Evolutionary conservation across 352 stramenopile genomes (phyloP).

Genomic region (Paralagenidium karlingii): DNA sequence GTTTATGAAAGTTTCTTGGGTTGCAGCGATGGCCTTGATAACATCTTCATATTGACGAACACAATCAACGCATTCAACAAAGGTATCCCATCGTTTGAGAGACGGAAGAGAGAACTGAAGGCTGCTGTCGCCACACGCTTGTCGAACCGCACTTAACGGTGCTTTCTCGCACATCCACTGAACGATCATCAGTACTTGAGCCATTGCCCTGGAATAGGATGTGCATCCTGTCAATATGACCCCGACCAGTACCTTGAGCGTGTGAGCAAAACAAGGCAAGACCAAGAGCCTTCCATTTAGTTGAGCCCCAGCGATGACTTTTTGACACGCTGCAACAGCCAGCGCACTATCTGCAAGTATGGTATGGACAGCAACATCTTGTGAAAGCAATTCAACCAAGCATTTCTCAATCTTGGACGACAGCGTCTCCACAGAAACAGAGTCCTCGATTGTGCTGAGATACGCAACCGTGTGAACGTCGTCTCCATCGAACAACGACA

Average conservation of each 20-base stretch:
- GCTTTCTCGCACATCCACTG: slow-evolving; percentile 42
- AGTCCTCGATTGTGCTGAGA: no score
- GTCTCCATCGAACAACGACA: no score
- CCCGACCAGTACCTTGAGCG: slow-evolving; percentile 36
- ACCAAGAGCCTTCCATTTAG: no score
- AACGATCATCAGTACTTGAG: slow-evolving; percentile 54
- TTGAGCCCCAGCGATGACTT: no score
- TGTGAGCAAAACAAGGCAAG: slow-evolving; percentile 40
- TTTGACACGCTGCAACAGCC: no score
- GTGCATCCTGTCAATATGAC: slow-evolving; percentile 41
- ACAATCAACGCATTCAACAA: slow-evolving; percentile 69
- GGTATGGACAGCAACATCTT: no score
- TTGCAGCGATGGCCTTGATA: slow-evolving; percentile 70
- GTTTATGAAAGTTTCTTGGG: slow-evolving; percentile 24
- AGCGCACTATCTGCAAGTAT: no score
- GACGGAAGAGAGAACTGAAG: slow-evolving; percentile 30
- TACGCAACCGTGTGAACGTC: no score
- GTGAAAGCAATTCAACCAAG: no score
- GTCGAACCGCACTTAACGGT: slow-evolving; percentile 38
- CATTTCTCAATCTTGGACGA: no score
- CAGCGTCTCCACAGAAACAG: no score
- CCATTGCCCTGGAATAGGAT: slow-evolving; percentile 34
- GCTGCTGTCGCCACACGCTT: slow-evolving; percentile 53
- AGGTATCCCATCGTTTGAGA: slow-evolving; percentile 49
- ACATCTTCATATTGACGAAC: slow-evolving; percentile 71